phyloP scores from a whole-genome alignment of 371 early-diverging fungal species.

The Choanephora cucurbitarum region DNA sequence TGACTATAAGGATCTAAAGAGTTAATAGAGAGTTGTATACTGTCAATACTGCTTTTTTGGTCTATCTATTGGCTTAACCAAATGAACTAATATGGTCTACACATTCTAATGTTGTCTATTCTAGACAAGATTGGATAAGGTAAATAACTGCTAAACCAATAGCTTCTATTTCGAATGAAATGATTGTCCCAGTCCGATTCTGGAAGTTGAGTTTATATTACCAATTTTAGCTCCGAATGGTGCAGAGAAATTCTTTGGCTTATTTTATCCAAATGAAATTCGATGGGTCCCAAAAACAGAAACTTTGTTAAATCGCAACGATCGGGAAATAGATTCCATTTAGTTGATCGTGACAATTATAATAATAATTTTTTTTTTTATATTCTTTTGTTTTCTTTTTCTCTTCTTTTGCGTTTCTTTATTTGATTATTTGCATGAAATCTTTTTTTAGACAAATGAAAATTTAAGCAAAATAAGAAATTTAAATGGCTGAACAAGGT shows the following conservation, averaged over 20 bases:
- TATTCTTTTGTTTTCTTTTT: slow-evolving; percentile 4
- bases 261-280: background rate
- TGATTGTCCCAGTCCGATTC: too few relatives aligned
- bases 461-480: background rate
- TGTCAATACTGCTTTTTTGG: too few relatives aligned
- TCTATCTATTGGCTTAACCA: too few relatives aligned
- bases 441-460: slow-evolving; percentile 4
- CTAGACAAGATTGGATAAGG: too few relatives aligned
- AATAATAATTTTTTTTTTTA: slow-evolving; percentile 7
- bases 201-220: too few relatives aligned
- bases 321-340: slow-evolving; percentile 9
- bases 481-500: slow-evolving; percentile 19
- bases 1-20: too few relatives aligned
- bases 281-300: slow-evolving; percentile 1
- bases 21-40: too few relatives aligned
- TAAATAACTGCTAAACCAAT: too few relatives aligned
- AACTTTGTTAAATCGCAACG: slow-evolving; percentile 8
- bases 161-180: too few relatives aligned
- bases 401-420: slow-evolving; percentile 16
- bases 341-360: slow-evolving; percentile 14
- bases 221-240: too few relatives aligned
- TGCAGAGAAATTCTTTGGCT: background rate
- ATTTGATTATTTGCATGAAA: slow-evolving; percentile 13
- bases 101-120: too few relatives aligned
- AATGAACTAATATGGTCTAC: too few relatives aligned